These are phyloP conservation scores for Elaeagnus macrophylla DNA, from an alignment of 306 rosid genomes.

Conservation along the genomic window DNA sequence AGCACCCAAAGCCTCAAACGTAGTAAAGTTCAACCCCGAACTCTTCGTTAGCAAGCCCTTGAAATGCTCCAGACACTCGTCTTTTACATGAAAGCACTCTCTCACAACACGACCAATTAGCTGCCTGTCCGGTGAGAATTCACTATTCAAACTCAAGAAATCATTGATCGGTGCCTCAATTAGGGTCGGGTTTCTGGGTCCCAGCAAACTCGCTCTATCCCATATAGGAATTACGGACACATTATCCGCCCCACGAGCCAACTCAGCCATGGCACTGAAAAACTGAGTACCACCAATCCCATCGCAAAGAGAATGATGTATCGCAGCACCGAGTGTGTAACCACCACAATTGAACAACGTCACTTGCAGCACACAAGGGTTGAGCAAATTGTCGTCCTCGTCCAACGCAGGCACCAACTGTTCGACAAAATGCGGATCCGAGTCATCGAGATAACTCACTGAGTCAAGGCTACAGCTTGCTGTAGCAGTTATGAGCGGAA, in stretches of 20 bases:
- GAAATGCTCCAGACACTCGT: slow-evolving; percentile 41
- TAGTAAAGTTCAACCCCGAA: slow-evolving; percentile 54
- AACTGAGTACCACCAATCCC: slow-evolving; percentile 69
- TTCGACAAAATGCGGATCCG: slow-evolving; percentile 36
- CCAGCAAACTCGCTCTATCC: slow-evolving; percentile 41
- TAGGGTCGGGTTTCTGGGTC: slow-evolving; percentile 40
- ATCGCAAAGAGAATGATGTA: slow-evolving; percentile 63
- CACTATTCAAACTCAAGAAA: slow-evolving; percentile 43
- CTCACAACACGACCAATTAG: slow-evolving; percentile 28
- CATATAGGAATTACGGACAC: slow-evolving; percentile 40
- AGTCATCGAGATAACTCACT: slow-evolving; percentile 41
- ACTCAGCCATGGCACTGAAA: slow-evolving; percentile 62
- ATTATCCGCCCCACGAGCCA: slow-evolving; percentile 51
- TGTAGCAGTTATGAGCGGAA: slow-evolving; percentile 50
- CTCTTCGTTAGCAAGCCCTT: slow-evolving; percentile 34
- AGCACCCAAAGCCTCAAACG: slow-evolving; percentile 81
- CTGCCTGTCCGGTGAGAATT: slow-evolving; percentile 33
- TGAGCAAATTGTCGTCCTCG: slow-evolving; percentile 29
- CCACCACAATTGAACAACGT: slow-evolving; percentile 71
- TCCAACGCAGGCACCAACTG: slow-evolving; percentile 55
- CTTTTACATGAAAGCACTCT: slow-evolving; percentile 49
- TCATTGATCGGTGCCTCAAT: slow-evolving; percentile 36
- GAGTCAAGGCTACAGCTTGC: slow-evolving; percentile 47
- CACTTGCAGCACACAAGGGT: slow-evolving; percentile 61
- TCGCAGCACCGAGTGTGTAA: slow-evolving; percentile 63